Evolutionary conservation across 768 basidiomycete species (phyloP).

Genomic region (Tylopilus subfusipes): DNA sequence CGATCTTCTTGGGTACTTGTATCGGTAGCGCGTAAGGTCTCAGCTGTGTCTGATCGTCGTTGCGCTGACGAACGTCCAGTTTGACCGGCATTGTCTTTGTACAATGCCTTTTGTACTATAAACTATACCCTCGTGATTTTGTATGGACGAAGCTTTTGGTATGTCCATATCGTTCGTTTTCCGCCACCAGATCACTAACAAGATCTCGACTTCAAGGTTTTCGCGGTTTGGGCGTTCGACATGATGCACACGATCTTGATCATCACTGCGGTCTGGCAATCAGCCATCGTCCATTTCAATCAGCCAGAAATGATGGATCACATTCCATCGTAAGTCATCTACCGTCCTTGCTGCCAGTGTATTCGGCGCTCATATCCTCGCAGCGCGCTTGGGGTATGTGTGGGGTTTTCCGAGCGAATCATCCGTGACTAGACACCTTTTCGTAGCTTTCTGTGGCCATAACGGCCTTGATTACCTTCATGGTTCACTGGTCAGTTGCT

Average conservation of each 20-base stretch:
- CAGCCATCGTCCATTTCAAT: conserved; percentile 25
- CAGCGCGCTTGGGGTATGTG: conserved; percentile 29
- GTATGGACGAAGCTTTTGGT: conserved; percentile 27
- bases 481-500: conserved; percentile 30
- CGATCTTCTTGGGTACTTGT: conserved; percentile 30
- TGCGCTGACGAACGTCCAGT: conserved; percentile 13
- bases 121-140: conserved; percentile 28
- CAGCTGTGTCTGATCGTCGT: not conserved
- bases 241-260: conserved; percentile 30
- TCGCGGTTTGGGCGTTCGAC: conserved; percentile 28
- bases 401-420: not conserved
- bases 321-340: conserved; percentile 27
- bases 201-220: conserved; percentile 15
- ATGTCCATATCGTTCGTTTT: not conserved
- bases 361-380: not conserved
- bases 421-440: not conserved
- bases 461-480: conserved; percentile 29
- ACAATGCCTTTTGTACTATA: conserved; percentile 28
- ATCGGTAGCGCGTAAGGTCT: conserved; percentile 24
- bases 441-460: conserved; percentile 32
- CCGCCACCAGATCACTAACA: not conserved
- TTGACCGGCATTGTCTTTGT: conserved; percentile 32
- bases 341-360: not conserved
- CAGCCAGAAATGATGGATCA: conserved; percentile 25
- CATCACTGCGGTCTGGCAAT: conserved; percentile 25